These are phyloP conservation scores for Fusarium sp. DNA, from an alignment of 2,329 filamentous ascomycete genomes.

Conservation along the genomic window DNA sequence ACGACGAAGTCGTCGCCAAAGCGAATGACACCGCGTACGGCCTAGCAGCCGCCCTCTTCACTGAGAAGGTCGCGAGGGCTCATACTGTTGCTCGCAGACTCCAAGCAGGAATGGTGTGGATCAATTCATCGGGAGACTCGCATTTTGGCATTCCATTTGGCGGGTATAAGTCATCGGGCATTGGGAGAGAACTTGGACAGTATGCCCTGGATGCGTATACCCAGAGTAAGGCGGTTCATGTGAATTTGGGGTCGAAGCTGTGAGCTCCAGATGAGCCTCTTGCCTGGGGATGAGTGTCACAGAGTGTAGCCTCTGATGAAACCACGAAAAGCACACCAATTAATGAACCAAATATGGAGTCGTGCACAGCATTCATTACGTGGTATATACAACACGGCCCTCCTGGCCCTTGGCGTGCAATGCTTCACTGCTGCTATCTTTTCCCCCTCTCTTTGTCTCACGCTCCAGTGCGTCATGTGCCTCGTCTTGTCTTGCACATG, in stretches of 20 bases:
- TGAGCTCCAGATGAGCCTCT: neutral
- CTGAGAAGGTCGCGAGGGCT: conserved; percentile 57
- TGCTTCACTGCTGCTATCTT: conserved; percentile 7
- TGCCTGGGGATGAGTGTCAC: neutral
- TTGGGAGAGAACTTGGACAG: conserved; percentile 32
- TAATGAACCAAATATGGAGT: neutral
- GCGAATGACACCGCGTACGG: conserved; percentile 62
- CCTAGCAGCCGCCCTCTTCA: conserved; percentile 65
- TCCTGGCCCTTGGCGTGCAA: conserved; percentile 17
- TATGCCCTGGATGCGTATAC: conserved; percentile 34
- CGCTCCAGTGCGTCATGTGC: conserved; percentile 15
- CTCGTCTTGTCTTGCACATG: conserved; percentile 14
- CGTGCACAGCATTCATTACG: conserved; percentile 32
- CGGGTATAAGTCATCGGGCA: conserved; percentile 28
- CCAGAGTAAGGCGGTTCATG: conserved; percentile 30
- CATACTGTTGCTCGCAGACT: conserved; percentile 57
- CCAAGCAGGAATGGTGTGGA: conserved; percentile 59
- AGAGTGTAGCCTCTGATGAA: neutral
- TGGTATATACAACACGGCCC: conserved; percentile 30
- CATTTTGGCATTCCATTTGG: conserved; percentile 42
- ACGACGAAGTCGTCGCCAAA: conserved; percentile 33
- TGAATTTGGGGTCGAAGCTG: conserved; percentile 19
- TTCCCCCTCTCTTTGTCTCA: neutral
- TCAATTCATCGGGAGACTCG: conserved; percentile 43
- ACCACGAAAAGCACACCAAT: neutral